Evolutionary conservation across 306 rosid genomes (phyloP).

Genomic region (Lathyrus oleraceus): DNA sequence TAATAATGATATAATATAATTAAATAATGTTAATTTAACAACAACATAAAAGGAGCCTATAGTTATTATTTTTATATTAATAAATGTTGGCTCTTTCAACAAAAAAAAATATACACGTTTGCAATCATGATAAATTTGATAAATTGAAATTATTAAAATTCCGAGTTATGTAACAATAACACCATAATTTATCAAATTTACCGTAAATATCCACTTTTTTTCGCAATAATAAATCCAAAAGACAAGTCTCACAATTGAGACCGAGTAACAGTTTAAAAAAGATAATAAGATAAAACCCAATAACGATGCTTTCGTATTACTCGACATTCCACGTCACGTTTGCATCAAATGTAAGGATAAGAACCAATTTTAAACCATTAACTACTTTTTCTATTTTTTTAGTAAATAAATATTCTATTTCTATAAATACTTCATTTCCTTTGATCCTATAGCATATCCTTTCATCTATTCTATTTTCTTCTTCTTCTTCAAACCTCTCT

Average conservation of each 20-base stretch:
- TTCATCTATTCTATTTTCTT: conserved; percentile 15
- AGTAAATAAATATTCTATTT: neutral
- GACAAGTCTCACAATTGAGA: conserved; percentile 33
- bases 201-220: neutral
- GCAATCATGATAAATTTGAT: too few species aligned
- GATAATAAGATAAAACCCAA: conserved; percentile 39
- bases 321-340: conserved; percentile 64
- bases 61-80: too few species aligned
- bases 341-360: conserved; percentile 53
- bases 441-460: neutral
- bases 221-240: neutral
- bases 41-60: too few species aligned
- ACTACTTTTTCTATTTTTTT: neutral
- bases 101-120: too few species aligned
- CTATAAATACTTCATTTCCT: neutral
- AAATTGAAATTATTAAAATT: too few species aligned
- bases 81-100: too few species aligned
- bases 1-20: too few species aligned
- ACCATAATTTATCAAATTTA: too few species aligned
- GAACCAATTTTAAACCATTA: conserved; percentile 29
- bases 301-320: neutral
- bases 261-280: conserved; percentile 11
- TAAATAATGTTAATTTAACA: too few species aligned
- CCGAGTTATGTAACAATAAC: too few species aligned
- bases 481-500: neutral